These are phyloP conservation scores for Alternaria triticimaculans DNA, from an alignment of 2,329 filamentous ascomycete genomes.

Conservation along the genomic window DNA sequence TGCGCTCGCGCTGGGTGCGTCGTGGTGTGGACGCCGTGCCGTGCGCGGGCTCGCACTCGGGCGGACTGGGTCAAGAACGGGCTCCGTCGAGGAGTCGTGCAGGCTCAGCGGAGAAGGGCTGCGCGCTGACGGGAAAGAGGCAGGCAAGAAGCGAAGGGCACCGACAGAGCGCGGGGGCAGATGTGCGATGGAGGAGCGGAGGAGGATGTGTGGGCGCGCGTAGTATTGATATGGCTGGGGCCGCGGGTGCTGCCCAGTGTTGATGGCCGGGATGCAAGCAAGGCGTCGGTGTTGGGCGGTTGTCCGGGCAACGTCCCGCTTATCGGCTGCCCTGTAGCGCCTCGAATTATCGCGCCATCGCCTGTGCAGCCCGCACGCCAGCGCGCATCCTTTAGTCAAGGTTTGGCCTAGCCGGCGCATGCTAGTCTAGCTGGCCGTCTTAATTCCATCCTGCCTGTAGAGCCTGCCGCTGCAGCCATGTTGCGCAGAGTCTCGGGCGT, in stretches of 20 bases:
- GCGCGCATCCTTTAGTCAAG: constrained; percentile 3
- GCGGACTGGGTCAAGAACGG: constrained; percentile 43
- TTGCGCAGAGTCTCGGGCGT: constrained; percentile 36
- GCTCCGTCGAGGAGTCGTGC: constrained; percentile 34
- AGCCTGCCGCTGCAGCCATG: constrained; percentile 19
- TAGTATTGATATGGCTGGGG: constrained; percentile 25
- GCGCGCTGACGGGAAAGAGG: constrained; percentile 22
- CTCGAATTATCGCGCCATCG: constrained; percentile 6
- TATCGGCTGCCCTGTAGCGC: constrained; percentile 6
- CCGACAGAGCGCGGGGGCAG: constrained; percentile 36
- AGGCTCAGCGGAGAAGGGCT: constrained; percentile 21
- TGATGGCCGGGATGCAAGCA: constrained; percentile 33
- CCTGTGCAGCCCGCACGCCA: constrained; percentile 14
- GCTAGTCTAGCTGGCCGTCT: background rate
- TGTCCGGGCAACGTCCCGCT: constrained; percentile 27
- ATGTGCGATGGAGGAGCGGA: constrained; percentile 35
- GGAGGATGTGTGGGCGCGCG: constrained; percentile 31
- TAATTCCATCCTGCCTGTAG: background rate
- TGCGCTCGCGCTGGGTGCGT: constrained; percentile 20
- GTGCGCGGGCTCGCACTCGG: background rate
- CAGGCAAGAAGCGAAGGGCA: constrained; percentile 33
- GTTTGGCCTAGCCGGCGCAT: background rate
- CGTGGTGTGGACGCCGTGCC: constrained; percentile 7
- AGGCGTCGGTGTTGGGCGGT: constrained; percentile 18
- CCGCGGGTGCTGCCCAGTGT: constrained; percentile 27